Evolutionary conservation across 1,139 yeast genomes (phyloP).

Genomic region (Kluyveromyces sp.): DNA sequence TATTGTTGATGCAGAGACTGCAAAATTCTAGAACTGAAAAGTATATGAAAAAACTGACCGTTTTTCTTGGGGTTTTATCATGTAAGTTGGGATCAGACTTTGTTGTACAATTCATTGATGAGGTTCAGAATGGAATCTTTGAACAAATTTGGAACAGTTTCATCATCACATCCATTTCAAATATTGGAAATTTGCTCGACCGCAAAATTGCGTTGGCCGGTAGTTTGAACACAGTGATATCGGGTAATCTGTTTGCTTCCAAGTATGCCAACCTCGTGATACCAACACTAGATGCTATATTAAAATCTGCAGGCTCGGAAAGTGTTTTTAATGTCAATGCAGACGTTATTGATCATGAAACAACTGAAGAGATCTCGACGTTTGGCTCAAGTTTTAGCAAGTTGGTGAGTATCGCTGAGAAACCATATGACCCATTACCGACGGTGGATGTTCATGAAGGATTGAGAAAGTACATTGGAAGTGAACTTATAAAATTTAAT

Average conservation of each 20-base stretch:
- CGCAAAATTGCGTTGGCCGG: constrained; percentile 76
- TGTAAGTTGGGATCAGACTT: constrained; percentile 38
- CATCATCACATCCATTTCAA: constrained; percentile 58
- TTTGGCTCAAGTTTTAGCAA: constrained; percentile 84
- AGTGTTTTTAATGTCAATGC: constrained; percentile 31
- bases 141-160: constrained; percentile 58
- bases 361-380: constrained; percentile 40
- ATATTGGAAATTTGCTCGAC: constrained; percentile 61
- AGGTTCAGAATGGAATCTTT: constrained; percentile 40
- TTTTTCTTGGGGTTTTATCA: constrained; percentile 49
- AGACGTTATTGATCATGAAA: constrained; percentile 36
- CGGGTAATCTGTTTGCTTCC: constrained; percentile 33
- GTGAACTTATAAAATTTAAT: constrained; percentile 30
- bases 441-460: constrained; percentile 37
- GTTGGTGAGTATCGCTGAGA: constrained; percentile 53
- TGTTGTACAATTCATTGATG: constrained; percentile 37
- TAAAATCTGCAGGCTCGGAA: constrained; percentile 38
- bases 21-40: constrained; percentile 78
- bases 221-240: constrained; percentile 45
- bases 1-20: constrained; percentile 69
- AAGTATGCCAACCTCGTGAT: constrained; percentile 41
- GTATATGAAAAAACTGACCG: constrained; percentile 63
- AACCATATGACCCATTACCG: constrained; percentile 64
- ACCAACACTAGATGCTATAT: constrained; percentile 47
- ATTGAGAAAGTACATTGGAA: constrained; percentile 34